Percentiles rank a stretch among this genome's conserved stretches.
phyloP scores from a whole-genome alignment of 345 rosid species.

The Citrus sp. region DNA sequence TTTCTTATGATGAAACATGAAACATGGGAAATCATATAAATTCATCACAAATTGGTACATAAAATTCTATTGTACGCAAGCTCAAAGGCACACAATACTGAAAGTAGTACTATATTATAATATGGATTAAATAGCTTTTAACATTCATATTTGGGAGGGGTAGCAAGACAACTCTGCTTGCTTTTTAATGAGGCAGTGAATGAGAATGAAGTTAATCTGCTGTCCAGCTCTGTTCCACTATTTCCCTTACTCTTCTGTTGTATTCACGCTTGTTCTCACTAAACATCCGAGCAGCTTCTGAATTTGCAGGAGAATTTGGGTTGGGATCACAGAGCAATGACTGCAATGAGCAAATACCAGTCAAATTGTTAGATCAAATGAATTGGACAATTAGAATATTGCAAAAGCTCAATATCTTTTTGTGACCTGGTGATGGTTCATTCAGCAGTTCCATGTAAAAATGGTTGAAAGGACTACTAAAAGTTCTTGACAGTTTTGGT shows the following conservation, averaged over 20 bases:
- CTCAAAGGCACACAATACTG: slow-evolving; percentile 8
- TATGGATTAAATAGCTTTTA: slow-evolving; percentile 1
- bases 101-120: slow-evolving; percentile 9
- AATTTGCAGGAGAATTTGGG: slow-evolving; percentile 79
- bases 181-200: background rate
- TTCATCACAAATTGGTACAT: slow-evolving; percentile 15
- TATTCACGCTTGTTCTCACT: slow-evolving; percentile 74
- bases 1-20: background rate
- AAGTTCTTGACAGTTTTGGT: background rate
- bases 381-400: background rate
- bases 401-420: background rate
- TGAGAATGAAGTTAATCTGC: slow-evolving; percentile 35
- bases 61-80: slow-evolving; percentile 21
- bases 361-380: background rate
- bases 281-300: slow-evolving; percentile 75
- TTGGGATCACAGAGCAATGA: slow-evolving; percentile 76
- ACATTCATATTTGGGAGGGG: slow-evolving; percentile 5
- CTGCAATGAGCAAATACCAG: slow-evolving; percentile 25
- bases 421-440: background rate
- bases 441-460: background rate
- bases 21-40: background rate
- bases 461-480: background rate
- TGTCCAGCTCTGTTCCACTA: slow-evolving; percentile 77
- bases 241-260: slow-evolving; percentile 58
- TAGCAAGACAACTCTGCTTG: background rate